These are phyloP conservation scores for Polytolypa hystricis DNA, from an alignment of 2,329 filamentous ascomycete species.

Conservation along the genomic window DNA sequence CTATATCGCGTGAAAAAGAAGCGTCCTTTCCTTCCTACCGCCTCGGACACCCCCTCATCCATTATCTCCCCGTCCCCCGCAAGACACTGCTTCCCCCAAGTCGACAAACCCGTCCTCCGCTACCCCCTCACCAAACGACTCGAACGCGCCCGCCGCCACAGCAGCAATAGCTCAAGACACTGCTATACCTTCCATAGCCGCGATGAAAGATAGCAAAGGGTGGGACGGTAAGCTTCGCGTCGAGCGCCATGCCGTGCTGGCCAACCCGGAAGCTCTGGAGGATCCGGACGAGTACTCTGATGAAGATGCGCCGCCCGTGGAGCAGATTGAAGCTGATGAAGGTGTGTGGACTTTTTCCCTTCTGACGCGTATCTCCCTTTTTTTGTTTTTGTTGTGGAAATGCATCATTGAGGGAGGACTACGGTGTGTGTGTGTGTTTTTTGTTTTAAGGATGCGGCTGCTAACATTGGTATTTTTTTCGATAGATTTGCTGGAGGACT, in stretches of 20 bases:
- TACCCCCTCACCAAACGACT: conserved; percentile 13
- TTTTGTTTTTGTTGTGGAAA: neutral
- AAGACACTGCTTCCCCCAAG: neutral
- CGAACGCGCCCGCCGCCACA: no score
- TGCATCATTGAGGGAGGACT: no score
- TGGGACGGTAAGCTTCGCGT: conserved; percentile 43
- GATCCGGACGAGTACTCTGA: conserved; percentile 84
- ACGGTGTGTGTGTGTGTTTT: neutral
- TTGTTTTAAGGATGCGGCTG: no score
- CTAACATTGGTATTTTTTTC: no score
- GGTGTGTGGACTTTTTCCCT: conserved; percentile 36
- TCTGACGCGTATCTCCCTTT: no score
- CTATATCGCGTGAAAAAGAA: no score
- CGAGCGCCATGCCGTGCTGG: conserved; percentile 55
- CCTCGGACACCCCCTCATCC: neutral
- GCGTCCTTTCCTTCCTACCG: neutral
- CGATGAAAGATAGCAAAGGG: conserved; percentile 33
- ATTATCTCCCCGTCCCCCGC: neutral
- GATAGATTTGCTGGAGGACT: conserved; percentile 48
- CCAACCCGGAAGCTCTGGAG: conserved; percentile 70
- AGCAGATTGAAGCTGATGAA: conserved; percentile 72
- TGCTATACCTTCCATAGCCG: no score
- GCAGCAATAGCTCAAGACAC: no score
- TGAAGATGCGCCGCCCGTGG: conserved; percentile 53
- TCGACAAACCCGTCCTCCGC: conserved; percentile 17